These are phyloP conservation scores for Benincasa hispida DNA, from an alignment of 306 rosid genomes.

Conservation along the genomic window DNA sequence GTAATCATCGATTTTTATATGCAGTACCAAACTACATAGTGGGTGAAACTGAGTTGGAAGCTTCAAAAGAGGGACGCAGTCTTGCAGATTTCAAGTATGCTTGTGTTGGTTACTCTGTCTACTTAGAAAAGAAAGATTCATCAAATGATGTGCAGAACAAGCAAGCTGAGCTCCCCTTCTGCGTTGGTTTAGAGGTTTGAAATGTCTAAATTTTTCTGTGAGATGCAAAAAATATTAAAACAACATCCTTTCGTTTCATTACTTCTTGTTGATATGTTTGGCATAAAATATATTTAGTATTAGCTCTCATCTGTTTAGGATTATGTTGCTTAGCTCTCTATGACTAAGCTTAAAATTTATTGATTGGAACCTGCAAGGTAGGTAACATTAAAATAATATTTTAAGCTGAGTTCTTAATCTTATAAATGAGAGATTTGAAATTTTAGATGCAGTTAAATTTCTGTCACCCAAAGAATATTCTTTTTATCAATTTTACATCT, in stretches of 20 bases:
- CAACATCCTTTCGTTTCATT: neutral
- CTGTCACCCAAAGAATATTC: neutral
- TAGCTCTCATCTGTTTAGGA: neutral
- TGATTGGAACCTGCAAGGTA: neutral
- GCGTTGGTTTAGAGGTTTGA: constrained; percentile 79
- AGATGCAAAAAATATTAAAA: neutral
- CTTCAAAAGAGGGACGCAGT: constrained; percentile 60
- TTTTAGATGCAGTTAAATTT: neutral
- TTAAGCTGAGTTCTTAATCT: neutral
- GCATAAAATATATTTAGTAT: neutral
- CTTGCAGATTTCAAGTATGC: constrained; percentile 71
- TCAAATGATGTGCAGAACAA: constrained; percentile 35
- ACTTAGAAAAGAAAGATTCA: constrained; percentile 52
- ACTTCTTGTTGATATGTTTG: neutral
- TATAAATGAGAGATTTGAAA: neutral
- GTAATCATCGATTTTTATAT: constrained; percentile 17
- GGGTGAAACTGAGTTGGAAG: constrained; percentile 74
- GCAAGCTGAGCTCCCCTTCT: constrained; percentile 67
- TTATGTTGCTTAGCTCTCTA: neutral
- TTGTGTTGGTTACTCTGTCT: constrained; percentile 81
- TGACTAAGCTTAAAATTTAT: neutral
- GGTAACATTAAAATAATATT: neutral
- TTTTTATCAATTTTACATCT: neutral
- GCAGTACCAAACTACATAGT: constrained; percentile 63
- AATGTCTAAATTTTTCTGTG: constrained; percentile 6